Evolutionary conservation across 176 grass and related monocot species (phyloP), one percentile per base, ranked within the genome.

Genomic region (Tillandsia leiboldiana): DNA sequence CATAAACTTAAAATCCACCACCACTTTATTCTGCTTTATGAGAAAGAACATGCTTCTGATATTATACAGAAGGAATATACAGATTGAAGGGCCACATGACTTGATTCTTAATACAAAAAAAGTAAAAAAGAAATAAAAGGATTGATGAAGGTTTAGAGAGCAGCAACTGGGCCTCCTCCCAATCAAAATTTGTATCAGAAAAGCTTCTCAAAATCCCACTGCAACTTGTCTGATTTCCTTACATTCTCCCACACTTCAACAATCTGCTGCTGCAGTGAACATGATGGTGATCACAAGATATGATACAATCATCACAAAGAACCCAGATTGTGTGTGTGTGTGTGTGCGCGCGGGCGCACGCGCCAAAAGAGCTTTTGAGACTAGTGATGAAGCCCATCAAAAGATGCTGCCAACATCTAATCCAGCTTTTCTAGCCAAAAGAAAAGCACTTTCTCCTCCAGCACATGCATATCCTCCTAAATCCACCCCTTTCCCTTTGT

Each of bases 391-490:
- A 42, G 33, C 52, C 52, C 15, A 12, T 8, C 56, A 61, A 61
- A 23, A 61, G n/a, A 61, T 23, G 12, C 56, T 23, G 12, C 56
- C 17, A 5, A 61, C 17, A 61, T 22, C 56, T 23, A 18, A 15
- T 61, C 22, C 54, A 22, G 7, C 56, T 61, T 61, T 61, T 10
- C n/a, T 42, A 5, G 22, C 1, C n/a, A 22, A 61, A 61, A 61
- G 20, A n/a, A 61, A 61, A 20, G 56, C 56, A 61, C 56, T 61
- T 23, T 61, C 56, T 61, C 56, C 56, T 61, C 56, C 17, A 61
- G 56, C 56, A 61, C n/a, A 61, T 23, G 56, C 17, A 61, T 61
- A 61, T 61, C 15, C 56, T 61, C 56, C 56, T 9, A 20, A 61
- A 18, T 61, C 56, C 15, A 9, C 22, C 9, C 56, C 56, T 18